phyloP scores from a whole-genome alignment of 2,329 filamentous ascomycete genomes.

The Trichophyton benhamiae region DNA sequence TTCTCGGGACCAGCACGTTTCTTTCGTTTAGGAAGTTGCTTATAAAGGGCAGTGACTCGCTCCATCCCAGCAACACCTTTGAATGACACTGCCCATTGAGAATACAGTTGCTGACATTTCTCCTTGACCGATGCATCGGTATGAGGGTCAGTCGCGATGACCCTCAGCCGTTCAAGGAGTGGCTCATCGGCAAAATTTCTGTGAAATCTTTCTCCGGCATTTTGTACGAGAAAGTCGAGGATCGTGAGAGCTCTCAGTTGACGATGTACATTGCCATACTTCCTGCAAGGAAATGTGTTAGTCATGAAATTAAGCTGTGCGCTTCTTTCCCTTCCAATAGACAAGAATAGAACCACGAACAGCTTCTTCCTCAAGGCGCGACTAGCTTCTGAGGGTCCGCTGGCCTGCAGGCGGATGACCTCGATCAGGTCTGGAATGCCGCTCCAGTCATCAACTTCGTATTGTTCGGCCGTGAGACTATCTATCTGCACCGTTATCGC shows the following conservation, averaged over 20 bases:
- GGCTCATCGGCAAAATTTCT: slow-evolving; percentile 81
- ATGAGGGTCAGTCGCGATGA: slow-evolving; percentile 72
- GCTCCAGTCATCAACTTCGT: slow-evolving; percentile 79
- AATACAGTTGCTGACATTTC: slow-evolving; percentile 78
- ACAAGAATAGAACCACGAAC: slow-evolving; percentile 29
- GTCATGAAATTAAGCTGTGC: not conserved
- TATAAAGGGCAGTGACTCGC: slow-evolving; percentile 66
- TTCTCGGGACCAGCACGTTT: slow-evolving; percentile 62
- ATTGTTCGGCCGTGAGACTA: slow-evolving; percentile 75
- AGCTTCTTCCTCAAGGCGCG: slow-evolving; percentile 93
- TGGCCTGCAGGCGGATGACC: slow-evolving; percentile 76
- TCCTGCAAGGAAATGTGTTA: slow-evolving; percentile 36
- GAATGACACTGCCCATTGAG: slow-evolving; percentile 74
- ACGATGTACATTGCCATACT: slow-evolving; percentile 89
- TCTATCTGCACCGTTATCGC: slow-evolving; percentile 89
- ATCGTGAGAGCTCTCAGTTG: slow-evolving; percentile 81
- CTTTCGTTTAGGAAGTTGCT: slow-evolving; percentile 54
- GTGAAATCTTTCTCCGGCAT: slow-evolving; percentile 79
- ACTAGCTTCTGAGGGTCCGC: slow-evolving; percentile 78
- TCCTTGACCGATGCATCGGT: slow-evolving; percentile 76
- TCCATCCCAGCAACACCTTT: slow-evolving; percentile 69
- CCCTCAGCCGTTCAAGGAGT: slow-evolving; percentile 75
- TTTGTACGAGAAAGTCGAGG: slow-evolving; percentile 86
- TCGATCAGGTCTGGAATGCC: slow-evolving; percentile 92
- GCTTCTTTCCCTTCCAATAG: not conserved